Conservation (phyloP, 225 moss, liverwort and hornwort species). For the Bryoerythrophyllum caledonicum region DNA sequence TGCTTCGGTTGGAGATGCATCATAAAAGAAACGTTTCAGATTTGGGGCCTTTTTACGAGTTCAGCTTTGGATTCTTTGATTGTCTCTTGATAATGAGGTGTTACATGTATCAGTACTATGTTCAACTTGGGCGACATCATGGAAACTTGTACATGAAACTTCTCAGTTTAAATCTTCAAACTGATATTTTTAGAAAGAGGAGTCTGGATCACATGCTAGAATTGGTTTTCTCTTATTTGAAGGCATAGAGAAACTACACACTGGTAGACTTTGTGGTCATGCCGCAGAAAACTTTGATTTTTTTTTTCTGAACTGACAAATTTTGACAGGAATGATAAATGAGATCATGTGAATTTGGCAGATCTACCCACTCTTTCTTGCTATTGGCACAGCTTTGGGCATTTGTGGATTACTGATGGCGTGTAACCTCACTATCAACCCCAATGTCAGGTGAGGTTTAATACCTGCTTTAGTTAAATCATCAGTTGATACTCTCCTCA, state of each 20-base stretch:
- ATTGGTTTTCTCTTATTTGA: not conserved
- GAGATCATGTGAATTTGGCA: conserved; percentile 31
- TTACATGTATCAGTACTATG: not conserved
- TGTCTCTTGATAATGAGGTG: not conserved
- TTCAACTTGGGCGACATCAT: not conserved
- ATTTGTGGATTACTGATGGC: conserved; percentile 50
- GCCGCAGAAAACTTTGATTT: not conserved
- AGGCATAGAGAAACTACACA: not conserved
- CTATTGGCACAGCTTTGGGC: conserved; percentile 57
- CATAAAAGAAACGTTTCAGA: not conserved
- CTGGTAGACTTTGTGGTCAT: not conserved
- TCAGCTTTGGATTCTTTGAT: not conserved
- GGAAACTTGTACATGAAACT: not conserved
- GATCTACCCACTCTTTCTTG: conserved; percentile 70
- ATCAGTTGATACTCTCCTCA: no score
- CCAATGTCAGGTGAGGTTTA: conserved; percentile 67
- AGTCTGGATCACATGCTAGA: not conserved
- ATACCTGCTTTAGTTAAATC: no score
- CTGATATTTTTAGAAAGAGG: not conserved
- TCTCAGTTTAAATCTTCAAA: not conserved
- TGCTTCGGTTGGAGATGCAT: not conserved
- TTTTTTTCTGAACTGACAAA: not conserved
- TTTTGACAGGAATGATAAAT: not conserved
- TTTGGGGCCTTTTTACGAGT: not conserved
- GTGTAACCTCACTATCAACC: conserved; percentile 74